Base-by-base conservation (phyloP, 106 monocot species). In the Dendrobium huoshanense region DNA sequence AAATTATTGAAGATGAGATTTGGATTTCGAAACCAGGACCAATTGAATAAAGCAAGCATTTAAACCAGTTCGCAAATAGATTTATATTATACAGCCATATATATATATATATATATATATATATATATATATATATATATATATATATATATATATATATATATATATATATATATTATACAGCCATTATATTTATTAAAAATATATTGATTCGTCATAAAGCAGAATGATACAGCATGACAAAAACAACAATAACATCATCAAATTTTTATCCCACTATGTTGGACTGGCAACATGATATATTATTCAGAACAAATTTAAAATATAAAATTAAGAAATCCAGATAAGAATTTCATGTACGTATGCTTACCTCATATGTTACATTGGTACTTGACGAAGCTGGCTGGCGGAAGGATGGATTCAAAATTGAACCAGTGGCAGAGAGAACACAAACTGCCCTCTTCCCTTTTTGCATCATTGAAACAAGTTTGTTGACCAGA, bases 361-460 rank as follows among this genome's bases (percentile, higher is more conserved):
- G 31, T 74, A 74, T 75, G 43, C 74, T 43, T 44, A 22, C 74
- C 42, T 75, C 74, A 44, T 75, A 75, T 75, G 74, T 75, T 44
- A 20, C 31, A 44, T n/a, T 43, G 41, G 74, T 2, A 75, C 44
- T 20, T 20, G 74, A 75, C 7, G 43, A 25, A 75, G 74, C 41
- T 72, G 72, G 11, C 43, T 75, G 74, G 18, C 44, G 43, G 41
- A 75, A 20, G 41, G 74, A 75, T 75, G 74, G 74, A 75, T 75
- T 75, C 6, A 75, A 41, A 75, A 75, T 44, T 44, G 74, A 75
- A 44, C 74, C 74, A 43, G 74, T 75, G 17, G 74, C 74, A 43
- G 74, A 43, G 20, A 75, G 74, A 75, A 75, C n/a, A 75, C 74
- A 43, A 75, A 75, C n/a, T n/a, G 74, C 74, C 43, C 43, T 19